These are phyloP conservation scores for Phaeotremella fagi DNA, from an alignment of 768 basidiomycete genomes.

Conservation along the genomic window DNA sequence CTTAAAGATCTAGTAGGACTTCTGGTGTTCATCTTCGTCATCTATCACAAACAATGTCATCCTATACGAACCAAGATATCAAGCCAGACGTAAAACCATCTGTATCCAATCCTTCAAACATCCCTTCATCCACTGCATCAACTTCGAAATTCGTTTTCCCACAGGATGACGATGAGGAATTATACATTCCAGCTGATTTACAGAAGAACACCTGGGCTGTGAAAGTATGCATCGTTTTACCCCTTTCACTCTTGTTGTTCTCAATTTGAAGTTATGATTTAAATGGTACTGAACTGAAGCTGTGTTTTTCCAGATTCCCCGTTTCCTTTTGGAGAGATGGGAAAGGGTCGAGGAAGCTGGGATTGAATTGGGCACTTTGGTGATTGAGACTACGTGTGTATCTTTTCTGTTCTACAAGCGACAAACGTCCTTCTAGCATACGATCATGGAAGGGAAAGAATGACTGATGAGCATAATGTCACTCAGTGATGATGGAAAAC, in stretches of 20 bases:
- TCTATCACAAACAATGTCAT: too few species aligned
- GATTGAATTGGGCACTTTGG: slow-evolving; percentile 74
- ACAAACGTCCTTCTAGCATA: too few species aligned
- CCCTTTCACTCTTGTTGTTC: neutral
- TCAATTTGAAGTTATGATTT: neutral
- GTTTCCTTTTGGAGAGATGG: slow-evolving; percentile 83
- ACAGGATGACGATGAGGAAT: slow-evolving; percentile 14
- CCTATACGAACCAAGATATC: too few species aligned
- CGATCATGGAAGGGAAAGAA: slow-evolving; percentile 37
- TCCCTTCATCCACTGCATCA: neutral
- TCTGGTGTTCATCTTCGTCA: too few species aligned
- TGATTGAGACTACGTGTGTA: slow-evolving; percentile 60
- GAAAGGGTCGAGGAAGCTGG: slow-evolving; percentile 67
- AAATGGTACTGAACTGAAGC: too few species aligned
- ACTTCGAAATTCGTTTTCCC: neutral
- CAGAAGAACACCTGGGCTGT: slow-evolving; percentile 26
- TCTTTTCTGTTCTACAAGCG: neutral
- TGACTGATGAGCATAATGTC: neutral
- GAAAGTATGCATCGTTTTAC: slow-evolving; percentile 7
- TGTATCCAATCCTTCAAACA: too few species aligned
- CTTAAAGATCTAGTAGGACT: too few species aligned
- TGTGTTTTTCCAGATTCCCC: slow-evolving; percentile 61
- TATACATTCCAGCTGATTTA: slow-evolving; percentile 5
- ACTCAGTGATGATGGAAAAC: neutral
- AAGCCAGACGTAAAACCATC: too few species aligned